Evolutionary conservation across 73 alveolate genomes (phyloP).

Genomic region (Paramecium bursaria): DNA sequence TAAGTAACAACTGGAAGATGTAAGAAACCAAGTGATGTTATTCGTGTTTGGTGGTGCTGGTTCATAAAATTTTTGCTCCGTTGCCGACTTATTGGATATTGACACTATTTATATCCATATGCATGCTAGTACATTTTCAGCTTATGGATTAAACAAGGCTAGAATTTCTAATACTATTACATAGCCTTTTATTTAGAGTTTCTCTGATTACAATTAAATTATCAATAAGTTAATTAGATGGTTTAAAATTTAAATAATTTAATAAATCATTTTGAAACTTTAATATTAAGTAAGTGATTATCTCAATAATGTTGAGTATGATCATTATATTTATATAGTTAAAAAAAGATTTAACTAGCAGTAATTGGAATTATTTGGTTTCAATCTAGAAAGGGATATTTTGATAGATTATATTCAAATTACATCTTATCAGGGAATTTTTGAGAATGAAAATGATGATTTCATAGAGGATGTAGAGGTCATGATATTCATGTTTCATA

Average conservation of each 20-base stretch:
- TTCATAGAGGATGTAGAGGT: conserved; percentile 58
- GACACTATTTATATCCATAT: conserved; percentile 78
- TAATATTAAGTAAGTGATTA: conserved; percentile 89
- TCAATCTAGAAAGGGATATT: conserved; percentile 70
- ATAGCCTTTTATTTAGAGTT: conserved; percentile 62
- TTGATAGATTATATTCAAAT: conserved; percentile 77
- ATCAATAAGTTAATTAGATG: background rate
- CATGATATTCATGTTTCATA: conserved; percentile 75
- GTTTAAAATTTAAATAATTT: background rate
- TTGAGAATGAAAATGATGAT: conserved; percentile 33
- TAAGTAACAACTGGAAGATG: conserved; percentile 86
- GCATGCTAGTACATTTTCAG: conserved; percentile 70
- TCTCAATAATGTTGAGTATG: conserved; percentile 70
- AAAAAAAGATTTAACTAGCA: conserved; percentile 53
- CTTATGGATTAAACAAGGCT: conserved; percentile 66
- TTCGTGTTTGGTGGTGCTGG: conserved; percentile 95
- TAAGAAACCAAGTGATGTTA: conserved; percentile 76
- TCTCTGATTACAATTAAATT: too few relatives aligned
- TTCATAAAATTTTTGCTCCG: conserved; percentile 90
- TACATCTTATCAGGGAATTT: conserved; percentile 66
- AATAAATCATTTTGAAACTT: conserved; percentile 71
- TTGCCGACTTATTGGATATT: conserved; percentile 85
- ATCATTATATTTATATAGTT: conserved; percentile 4
- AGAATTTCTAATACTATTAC: conserved; percentile 20
- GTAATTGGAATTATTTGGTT: conserved; percentile 86